Conservation (phyloP, 345 rosid genomes). For the Eucalyptus brandiana region DNA sequence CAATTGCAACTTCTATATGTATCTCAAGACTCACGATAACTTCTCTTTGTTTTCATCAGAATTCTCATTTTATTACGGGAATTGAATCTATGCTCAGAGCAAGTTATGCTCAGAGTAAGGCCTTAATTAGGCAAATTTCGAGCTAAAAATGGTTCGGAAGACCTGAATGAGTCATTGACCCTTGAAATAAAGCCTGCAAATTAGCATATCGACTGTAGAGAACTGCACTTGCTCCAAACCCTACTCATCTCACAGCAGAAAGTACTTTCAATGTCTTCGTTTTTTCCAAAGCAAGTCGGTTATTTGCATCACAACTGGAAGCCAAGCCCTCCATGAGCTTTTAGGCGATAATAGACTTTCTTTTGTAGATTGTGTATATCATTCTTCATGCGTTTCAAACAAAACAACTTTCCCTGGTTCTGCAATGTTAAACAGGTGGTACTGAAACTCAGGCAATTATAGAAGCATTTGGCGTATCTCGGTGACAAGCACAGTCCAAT, state of each 20-base stretch:
- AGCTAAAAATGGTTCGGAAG: no score
- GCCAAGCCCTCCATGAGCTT: not conserved
- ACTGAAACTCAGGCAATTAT: not conserved
- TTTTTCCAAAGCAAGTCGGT: not conserved
- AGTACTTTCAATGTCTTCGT: not conserved
- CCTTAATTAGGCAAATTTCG: no score
- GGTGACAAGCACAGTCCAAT: no score
- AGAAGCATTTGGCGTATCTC: not conserved
- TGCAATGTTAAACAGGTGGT: not conserved
- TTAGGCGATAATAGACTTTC: no score
- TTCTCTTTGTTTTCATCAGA: not conserved
- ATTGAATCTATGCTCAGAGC: constrained; percentile 67
- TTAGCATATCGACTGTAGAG: no score
- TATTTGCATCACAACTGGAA: not conserved
- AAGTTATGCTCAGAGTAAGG: constrained; percentile 21
- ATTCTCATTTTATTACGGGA: constrained; percentile 65
- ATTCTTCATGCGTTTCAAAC: not conserved
- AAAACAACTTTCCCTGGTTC: no score
- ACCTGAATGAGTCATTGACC: no score
- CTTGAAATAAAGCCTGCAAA: no score
- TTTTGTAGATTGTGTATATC: no score
- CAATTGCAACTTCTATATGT: not conserved
- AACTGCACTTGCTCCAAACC: no score
- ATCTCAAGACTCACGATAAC: not conserved
- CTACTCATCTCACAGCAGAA: not conserved